Evolutionary conservation across 257 asterid genomes (phyloP), one percentile per base, ranked within the genome.

Genomic region (Striga asiatica): DNA sequence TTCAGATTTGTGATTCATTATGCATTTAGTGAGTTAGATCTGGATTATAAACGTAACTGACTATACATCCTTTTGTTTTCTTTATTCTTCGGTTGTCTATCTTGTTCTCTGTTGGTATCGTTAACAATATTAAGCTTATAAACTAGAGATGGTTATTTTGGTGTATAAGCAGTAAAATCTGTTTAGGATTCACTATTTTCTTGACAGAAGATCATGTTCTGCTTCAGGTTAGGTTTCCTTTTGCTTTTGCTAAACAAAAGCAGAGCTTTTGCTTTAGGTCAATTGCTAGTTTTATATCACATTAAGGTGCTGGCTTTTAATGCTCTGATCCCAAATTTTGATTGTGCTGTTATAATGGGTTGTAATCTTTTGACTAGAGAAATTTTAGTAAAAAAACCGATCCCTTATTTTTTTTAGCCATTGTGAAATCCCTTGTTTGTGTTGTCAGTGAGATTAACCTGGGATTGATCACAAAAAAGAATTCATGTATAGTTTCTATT

Each of bases 11-110:
- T 49, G 48, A 14, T 24, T 6, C 27, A 34, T 50, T 49, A 24
- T 57, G 34, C 65, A 47, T 61, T 54, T 1, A 31, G 37, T 56
- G 56, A 27, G 9, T 60, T 35, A n/a, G 55, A 58, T 61, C 61
- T 29, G 21, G 9, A 32, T 18, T 25, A 17, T 60, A 3, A 3
- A 17, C 34, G 45, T 58, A 11, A 20, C 43, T 41, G 43, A 10
- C 23, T 58, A 52, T 20, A 41, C 11, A 63, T 31, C 31, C 43
- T 20, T 4, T 16, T 43, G 13, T 35, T 7, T 2, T 5, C 11
- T 35, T 35, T 37, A 37, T n/a, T 27, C 32, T n/a, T n/a, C n/a
- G n/a, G n/a, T n/a, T n/a, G n/a, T n/a, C n/a, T n/a, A n/a, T n/a
- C n/a, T n/a, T n/a, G n/a, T 49, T 14, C 16, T 48, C 24, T 55